A percentile compares a stretch with the other conserved stretches of the same genome.
phyloP scores from a whole-genome alignment of 257 asterid genomes.

The Solanum dulcamara region DNA sequence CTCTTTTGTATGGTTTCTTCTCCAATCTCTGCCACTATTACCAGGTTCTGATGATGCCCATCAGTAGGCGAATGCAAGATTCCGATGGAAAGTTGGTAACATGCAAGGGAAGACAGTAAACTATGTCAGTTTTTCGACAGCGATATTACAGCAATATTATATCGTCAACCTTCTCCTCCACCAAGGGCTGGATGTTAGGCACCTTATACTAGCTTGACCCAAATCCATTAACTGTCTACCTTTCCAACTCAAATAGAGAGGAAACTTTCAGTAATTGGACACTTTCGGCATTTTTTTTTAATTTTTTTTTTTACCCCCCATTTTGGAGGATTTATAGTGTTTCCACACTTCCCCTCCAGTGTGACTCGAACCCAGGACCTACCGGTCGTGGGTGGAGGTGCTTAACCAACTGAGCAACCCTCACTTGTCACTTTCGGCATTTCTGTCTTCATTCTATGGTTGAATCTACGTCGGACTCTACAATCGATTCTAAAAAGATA shows the following conservation, averaged over 20 bases:
- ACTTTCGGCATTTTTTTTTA: background rate
- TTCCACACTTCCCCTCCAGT: too few relatives aligned
- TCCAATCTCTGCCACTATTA: background rate
- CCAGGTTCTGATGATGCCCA: background rate
- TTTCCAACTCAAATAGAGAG: background rate
- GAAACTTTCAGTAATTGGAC: background rate
- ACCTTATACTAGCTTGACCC: background rate
- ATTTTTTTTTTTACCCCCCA: too few relatives aligned
- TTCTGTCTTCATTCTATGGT: background rate
- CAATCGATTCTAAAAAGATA: background rate
- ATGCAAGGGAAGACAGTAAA: background rate
- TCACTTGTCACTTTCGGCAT: background rate
- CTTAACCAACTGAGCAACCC: too few relatives aligned
- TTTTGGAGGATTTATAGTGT: too few relatives aligned
- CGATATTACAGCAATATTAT: background rate
- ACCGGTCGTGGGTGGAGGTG: too few relatives aligned
- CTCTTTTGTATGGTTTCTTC: background rate
- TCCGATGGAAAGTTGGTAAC: background rate
- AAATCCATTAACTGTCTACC: background rate
- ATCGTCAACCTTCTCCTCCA: background rate
- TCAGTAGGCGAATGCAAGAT: background rate
- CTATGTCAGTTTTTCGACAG: background rate
- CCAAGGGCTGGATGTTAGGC: background rate
- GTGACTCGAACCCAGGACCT: too few relatives aligned
- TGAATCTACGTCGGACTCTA: background rate